Base-by-base conservation (phyloP, 805 yeast species). In the Candida succiphila region DNA sequence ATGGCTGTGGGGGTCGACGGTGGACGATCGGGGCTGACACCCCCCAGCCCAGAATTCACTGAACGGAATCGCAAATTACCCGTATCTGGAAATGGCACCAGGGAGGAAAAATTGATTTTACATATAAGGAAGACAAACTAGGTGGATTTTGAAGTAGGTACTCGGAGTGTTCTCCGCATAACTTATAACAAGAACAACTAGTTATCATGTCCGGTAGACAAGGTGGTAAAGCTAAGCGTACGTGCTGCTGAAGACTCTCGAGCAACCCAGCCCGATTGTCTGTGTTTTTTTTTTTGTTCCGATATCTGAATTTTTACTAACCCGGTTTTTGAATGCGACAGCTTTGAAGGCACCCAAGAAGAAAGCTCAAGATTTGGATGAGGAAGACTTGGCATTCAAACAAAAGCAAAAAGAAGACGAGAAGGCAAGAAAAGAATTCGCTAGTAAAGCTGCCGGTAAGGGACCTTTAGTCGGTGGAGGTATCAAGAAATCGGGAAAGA, bases 401-500 rank as follows among this genome's bases (percentile, higher is more conserved):
- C 89, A 81, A 52, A 88, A 87, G 70, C 94, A 86, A 66, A 85
- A 81, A 60, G 95, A 94, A 37, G 96, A 84, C 42, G 95, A 89
- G 46, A 83, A 82, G 54, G 95, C 96, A 21, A 78, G 78, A 63
- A 89, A 88, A 63, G 94, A 82, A 35, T 71, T 89, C 78, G 86
- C 89, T 43, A 75, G 80, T 33, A 76, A 82, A 61, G 92, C 95
- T 39, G 67, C 82, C 49, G 75, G 82, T 52, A 95, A 95, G 44
- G 95, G 95, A 35, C 96, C 96, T 25, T 63, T 88, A 50, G 77
- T 78, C 35, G 88, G 94, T 42, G 96, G 96, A 34, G 97, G 97
- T 39, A 88, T 88, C 67, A 88, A 89, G 74, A 89, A 88, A 75
- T 80, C 82, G 47, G 82, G 75, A 43, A 70, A 70, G 66, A 71